These are phyloP conservation scores for Geranium incanum DNA, from an alignment of 441 rosid species.

Conservation along the genomic window DNA sequence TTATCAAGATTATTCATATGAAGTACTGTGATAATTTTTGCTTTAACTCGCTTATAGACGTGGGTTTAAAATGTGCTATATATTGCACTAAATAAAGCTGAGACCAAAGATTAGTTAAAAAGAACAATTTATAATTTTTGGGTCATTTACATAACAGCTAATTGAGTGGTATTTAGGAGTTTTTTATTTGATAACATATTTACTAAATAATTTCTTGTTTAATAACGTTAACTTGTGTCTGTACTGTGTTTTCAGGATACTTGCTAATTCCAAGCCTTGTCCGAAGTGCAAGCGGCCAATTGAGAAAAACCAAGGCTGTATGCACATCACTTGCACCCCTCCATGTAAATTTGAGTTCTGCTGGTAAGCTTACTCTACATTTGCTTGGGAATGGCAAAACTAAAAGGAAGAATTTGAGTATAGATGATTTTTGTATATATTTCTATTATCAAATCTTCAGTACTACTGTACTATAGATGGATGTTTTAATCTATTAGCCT, in stretches of 20 bases:
- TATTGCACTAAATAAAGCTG: background rate
- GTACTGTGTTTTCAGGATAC: constrained; percentile 47
- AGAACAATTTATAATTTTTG: background rate
- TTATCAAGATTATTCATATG: no score
- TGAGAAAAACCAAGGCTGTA: constrained; percentile 97
- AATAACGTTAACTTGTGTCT: constrained; percentile 13
- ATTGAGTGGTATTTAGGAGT: background rate
- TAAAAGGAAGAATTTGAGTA: background rate
- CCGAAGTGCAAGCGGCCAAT: constrained; percentile 98
- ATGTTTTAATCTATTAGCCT: background rate
- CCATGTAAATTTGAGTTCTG: constrained; percentile 99
- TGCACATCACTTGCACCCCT: constrained; percentile 96
- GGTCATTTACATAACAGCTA: background rate
- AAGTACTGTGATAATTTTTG: no score
- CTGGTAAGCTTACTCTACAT: constrained; percentile 44
- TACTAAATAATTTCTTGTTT: background rate
- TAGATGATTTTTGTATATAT: background rate
- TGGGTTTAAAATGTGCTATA: background rate
- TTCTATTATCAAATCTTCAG: background rate
- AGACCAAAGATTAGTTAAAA: background rate
- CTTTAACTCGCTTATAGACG: no score
- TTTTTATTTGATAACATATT: background rate
- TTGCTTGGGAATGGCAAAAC: background rate
- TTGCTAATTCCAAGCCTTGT: constrained; percentile 97
- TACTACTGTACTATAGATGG: background rate